Evolutionary conservation across 768 basidiomycete species (phyloP).

Genomic region (Tricholoma hemisulphureum): DNA sequence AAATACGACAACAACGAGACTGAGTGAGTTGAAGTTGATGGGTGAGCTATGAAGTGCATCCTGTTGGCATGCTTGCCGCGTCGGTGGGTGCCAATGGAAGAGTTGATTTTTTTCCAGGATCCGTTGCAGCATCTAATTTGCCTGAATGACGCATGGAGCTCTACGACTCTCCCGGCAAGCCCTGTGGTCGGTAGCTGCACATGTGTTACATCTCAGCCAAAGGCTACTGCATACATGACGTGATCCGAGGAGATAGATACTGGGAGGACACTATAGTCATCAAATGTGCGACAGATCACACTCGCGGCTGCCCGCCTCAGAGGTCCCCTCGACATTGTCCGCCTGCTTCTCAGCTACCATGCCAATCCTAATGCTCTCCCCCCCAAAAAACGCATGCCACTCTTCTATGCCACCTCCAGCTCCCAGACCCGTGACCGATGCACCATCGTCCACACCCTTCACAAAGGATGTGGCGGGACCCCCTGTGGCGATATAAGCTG

Average conservation of each 20-base stretch:
- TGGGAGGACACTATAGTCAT: no score
- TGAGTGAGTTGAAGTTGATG: not conserved
- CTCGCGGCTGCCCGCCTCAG: not conserved
- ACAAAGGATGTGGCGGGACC: not conserved
- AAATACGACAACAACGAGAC: not conserved
- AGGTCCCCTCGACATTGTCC: not conserved
- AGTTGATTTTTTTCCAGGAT: not conserved
- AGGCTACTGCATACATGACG: not conserved
- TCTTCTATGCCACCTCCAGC: not conserved
- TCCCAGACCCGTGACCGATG: not conserved
- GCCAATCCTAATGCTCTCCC: not conserved
- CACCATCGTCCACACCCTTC: not conserved
- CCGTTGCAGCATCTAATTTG: not conserved
- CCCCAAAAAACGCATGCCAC: not conserved
- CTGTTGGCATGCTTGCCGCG: not conserved
- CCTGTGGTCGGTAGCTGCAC: not conserved
- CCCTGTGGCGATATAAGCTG: not conserved
- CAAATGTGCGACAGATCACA: not conserved
- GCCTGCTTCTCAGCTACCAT: not conserved
- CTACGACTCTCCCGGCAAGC: not conserved
- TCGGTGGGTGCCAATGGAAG: not conserved
- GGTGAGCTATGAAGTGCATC: not conserved
- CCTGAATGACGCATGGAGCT: not conserved
- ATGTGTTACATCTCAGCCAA: not conserved
- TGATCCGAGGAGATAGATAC: no score